Evolutionary conservation across 805 yeast genomes (phyloP).

Genomic region (Lipomyces sp.): DNA sequence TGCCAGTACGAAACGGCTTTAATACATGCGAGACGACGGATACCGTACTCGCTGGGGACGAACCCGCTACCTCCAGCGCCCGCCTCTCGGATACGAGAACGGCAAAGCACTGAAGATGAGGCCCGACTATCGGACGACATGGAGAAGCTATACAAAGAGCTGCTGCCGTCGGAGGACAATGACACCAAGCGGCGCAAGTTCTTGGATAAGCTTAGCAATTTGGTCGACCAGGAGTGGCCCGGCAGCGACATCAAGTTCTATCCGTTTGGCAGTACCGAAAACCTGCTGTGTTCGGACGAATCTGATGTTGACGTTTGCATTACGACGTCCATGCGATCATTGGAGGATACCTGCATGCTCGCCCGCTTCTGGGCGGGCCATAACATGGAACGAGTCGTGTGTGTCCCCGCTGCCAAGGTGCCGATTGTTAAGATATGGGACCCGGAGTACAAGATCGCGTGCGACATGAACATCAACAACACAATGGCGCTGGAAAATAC

Average conservation of each 20-base stretch:
- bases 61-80: constrained; percentile 17
- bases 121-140: constrained; percentile 20
- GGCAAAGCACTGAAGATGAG: constrained; percentile 12
- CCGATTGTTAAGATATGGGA: constrained; percentile 34
- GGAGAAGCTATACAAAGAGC: constrained; percentile 11
- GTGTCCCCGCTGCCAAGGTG: constrained; percentile 33
- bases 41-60: constrained; percentile 31
- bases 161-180: constrained; percentile 23
- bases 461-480: constrained; percentile 34
- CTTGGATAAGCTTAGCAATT: constrained; percentile 21
- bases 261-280: constrained; percentile 32
- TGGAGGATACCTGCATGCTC: constrained; percentile 28
- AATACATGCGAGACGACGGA: constrained; percentile 27
- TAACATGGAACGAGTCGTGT: constrained; percentile 30
- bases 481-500: constrained; percentile 32
- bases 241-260: constrained; percentile 20
- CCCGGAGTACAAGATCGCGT: constrained; percentile 28
- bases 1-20: constrained; percentile 28
- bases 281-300: constrained; percentile 25
- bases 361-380: constrained; percentile 26
- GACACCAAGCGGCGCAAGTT: constrained; percentile 16
- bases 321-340: constrained; percentile 17
- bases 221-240: constrained; percentile 29
- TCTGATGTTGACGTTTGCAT: constrained; percentile 33
- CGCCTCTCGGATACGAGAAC: constrained; percentile 6